Conservation (phyloP, 106 monocot genomes). For the Acanthochlamys bracteata region DNA sequence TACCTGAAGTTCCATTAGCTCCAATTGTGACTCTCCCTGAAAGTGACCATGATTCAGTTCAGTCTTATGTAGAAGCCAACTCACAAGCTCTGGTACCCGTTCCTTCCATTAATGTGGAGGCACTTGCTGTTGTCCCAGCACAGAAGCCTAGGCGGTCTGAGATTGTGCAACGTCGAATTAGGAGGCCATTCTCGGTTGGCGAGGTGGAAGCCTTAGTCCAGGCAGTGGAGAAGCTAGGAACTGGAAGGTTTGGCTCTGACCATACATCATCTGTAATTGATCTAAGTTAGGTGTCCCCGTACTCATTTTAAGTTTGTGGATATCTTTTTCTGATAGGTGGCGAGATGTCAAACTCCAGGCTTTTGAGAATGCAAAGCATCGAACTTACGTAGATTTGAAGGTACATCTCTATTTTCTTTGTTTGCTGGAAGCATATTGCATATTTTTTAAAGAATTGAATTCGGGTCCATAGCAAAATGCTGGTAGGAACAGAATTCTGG, state of each 20-base stretch:
- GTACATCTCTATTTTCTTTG: conserved; percentile 16
- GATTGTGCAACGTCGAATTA: conserved; percentile 32
- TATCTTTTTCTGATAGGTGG: conserved; percentile 51
- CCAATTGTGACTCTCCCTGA: conserved; percentile 2
- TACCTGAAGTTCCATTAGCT: background rate
- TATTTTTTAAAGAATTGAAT: too few species aligned
- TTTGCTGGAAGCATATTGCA: background rate
- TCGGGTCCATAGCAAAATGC: background rate
- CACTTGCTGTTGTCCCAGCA: conserved; percentile 28
- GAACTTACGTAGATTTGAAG: conserved; percentile 97
- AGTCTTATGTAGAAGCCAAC: conserved; percentile 11
- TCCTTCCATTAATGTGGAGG: conserved; percentile 13
- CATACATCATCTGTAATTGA: background rate
- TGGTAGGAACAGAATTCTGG: background rate
- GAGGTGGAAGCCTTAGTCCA: conserved; percentile 58
- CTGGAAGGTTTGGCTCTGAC: conserved; percentile 34
- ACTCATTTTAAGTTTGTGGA: background rate
- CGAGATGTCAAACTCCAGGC: conserved; percentile 88
- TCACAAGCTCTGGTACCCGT: conserved; percentile 31
- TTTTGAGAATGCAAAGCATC: conserved; percentile 82
- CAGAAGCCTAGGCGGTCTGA: conserved; percentile 25
- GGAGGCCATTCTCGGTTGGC: conserved; percentile 48
- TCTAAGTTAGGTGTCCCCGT: background rate
- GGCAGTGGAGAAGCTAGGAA: conserved; percentile 49
- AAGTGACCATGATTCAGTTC: conserved; percentile 26